phyloP scores from a whole-genome alignment of 176 grass and related monocot species.

The Elymus sibiricus region DNA sequence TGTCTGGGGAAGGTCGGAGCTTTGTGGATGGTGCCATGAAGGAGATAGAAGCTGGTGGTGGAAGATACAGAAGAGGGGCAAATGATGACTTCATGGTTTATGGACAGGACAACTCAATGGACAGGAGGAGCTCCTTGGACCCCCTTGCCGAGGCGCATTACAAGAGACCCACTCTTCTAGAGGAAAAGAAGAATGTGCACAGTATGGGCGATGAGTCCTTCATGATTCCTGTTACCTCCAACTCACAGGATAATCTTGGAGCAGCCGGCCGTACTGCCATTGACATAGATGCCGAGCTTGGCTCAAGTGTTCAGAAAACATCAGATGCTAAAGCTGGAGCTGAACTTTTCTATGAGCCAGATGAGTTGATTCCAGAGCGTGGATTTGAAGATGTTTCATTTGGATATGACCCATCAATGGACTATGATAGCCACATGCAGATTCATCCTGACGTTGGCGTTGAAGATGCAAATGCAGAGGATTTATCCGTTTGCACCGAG shows the following conservation, averaged over 20 bases:
- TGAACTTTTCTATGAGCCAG: slow-evolving; percentile 82
- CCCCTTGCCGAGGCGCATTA: slow-evolving; percentile 65
- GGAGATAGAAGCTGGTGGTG: slow-evolving; percentile 75
- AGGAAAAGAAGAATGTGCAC: slow-evolving; percentile 49
- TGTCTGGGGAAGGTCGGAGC: slow-evolving; percentile 48
- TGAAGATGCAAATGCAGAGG: slow-evolving; percentile 47
- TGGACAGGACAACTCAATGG: slow-evolving; percentile 57
- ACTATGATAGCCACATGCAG: slow-evolving; percentile 61
- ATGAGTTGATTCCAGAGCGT: slow-evolving; percentile 78
- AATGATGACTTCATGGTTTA: slow-evolving; percentile 71
- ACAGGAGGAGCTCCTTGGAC: slow-evolving; percentile 52
- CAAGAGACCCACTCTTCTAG: slow-evolving; percentile 37
- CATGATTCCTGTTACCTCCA: slow-evolving; percentile 74
- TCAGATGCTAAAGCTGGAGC: slow-evolving; percentile 32
- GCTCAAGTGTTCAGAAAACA: slow-evolving; percentile 22
- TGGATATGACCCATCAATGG: slow-evolving; percentile 84
- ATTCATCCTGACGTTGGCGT: slow-evolving; percentile 38
- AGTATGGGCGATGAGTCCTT: slow-evolving; percentile 72
- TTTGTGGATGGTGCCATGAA: slow-evolving; percentile 60
- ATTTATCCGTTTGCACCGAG: slow-evolving; percentile 29
- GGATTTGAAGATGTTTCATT: slow-evolving; percentile 54
- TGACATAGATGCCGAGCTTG: slow-evolving; percentile 85
- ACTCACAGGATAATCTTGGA: slow-evolving; percentile 46
- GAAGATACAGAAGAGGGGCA: slow-evolving; percentile 51
- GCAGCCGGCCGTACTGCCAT: slow-evolving; percentile 54